Conservation (phyloP, 73 alveolate species). For the Paramecium sexaurelia region DNA sequence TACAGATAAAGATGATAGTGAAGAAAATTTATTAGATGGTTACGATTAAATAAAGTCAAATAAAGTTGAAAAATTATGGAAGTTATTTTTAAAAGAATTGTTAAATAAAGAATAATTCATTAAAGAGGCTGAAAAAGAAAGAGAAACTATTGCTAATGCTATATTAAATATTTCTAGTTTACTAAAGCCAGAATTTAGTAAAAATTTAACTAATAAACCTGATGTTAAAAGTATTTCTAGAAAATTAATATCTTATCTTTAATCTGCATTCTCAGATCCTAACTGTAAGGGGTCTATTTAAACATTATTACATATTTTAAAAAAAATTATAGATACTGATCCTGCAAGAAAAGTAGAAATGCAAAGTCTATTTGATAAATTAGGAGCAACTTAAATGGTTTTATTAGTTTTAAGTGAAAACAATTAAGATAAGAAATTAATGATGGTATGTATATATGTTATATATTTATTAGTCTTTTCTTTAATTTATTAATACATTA, state of each 20-base stretch:
- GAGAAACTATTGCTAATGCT: slow-evolving; percentile 57
- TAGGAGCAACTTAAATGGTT: slow-evolving; percentile 67
- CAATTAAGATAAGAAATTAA: slow-evolving; percentile 53
- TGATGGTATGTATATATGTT: slow-evolving; percentile 6
- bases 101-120: background rate
- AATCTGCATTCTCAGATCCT: slow-evolving; percentile 43
- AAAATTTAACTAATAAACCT: slow-evolving; percentile 5
- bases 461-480: background rate
- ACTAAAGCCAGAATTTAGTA: background rate
- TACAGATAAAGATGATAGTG: background rate
- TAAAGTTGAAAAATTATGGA: background rate
- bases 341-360: slow-evolving; percentile 51
- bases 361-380: slow-evolving; percentile 62
- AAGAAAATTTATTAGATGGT: background rate
- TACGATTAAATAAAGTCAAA: background rate
- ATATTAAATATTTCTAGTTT: background rate
- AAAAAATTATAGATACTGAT: slow-evolving; percentile 54
- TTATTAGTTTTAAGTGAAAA: slow-evolving; percentile 66
- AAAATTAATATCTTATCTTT: slow-evolving; percentile 17
- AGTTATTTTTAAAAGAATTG: slow-evolving; percentile 1
- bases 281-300: slow-evolving; percentile 29
- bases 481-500: slow-evolving; percentile 54
- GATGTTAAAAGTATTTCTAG: slow-evolving; percentile 50
- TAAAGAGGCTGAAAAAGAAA: slow-evolving; percentile 32
- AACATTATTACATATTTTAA: background rate